Percentiles rank a stretch among this genome's conserved stretches.
phyloP scores from a whole-genome alignment of 1,284 basidiomycete genomes.

The Trametes pubescens region DNA sequence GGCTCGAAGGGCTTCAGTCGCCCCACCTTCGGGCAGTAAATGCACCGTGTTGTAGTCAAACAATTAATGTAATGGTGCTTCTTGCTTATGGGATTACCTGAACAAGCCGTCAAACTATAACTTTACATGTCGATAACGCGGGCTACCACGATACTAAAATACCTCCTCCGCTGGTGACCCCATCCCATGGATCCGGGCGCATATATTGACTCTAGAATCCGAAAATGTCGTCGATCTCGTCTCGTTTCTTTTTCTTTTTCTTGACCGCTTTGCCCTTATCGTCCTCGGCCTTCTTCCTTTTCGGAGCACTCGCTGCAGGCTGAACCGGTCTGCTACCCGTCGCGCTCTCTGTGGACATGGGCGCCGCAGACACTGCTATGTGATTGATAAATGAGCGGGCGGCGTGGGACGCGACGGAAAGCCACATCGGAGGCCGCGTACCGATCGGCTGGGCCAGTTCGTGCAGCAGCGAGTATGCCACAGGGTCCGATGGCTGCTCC shows the following conservation, averaged over 20 bases:
- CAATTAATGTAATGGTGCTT: not conserved
- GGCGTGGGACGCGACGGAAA: not conserved
- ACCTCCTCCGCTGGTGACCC: not conserved
- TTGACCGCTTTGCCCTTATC: conserved; percentile 44
- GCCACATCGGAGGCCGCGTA: not conserved
- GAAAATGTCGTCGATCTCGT: conserved; percentile 78
- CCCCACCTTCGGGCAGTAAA: conserved; percentile 49
- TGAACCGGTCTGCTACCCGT: not conserved
- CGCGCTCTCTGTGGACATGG: not conserved
- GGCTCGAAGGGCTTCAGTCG: conserved; percentile 61
- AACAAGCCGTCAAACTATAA: no score
- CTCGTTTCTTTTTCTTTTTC: conserved; percentile 48
- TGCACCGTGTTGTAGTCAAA: not conserved
- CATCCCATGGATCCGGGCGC: not conserved
- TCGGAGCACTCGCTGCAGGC: conserved; percentile 17
- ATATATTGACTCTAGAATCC: conserved; percentile 46
- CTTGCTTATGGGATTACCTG: not conserved
- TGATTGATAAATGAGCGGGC: not conserved
- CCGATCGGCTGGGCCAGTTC: conserved; percentile 21
- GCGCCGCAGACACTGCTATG: conserved; percentile 7
- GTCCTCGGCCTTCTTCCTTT: conserved; percentile 31
- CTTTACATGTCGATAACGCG: no score
- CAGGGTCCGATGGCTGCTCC: not conserved
- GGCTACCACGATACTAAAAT: not conserved
- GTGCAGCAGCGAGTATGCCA: conserved; percentile 21